Conservation (phyloP, 805 yeast species). For the Sugiyamaella marilandica region DNA sequence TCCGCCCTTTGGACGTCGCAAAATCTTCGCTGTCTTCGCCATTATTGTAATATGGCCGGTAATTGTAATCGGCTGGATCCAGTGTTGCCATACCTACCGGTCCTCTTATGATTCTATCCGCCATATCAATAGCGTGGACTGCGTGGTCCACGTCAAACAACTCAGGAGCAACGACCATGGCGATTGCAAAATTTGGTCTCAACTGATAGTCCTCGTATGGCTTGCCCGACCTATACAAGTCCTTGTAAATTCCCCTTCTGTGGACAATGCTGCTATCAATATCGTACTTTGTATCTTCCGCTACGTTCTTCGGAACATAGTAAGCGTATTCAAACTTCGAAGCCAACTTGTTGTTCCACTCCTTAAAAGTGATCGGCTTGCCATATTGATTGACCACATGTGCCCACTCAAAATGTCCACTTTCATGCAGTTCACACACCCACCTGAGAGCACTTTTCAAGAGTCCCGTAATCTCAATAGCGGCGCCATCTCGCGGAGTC, state of each 20-base stretch:
- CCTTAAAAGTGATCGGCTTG: conserved; percentile 46
- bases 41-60: conserved; percentile 83
- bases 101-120: conserved; percentile 74
- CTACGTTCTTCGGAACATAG: conserved; percentile 64
- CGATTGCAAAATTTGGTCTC: conserved; percentile 88
- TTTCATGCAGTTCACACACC: conserved; percentile 53
- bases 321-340: conserved; percentile 73
- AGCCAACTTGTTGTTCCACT: conserved; percentile 71
- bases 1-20: conserved; percentile 91
- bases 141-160: conserved; percentile 64
- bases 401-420: conserved; percentile 53
- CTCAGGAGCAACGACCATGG: conserved; percentile 94
- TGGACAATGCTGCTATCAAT: conserved; percentile 64
- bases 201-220: conserved; percentile 91
- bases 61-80: conserved; percentile 89
- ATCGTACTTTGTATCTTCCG: conserved; percentile 56
- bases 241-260: conserved; percentile 93
- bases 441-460: conserved; percentile 80
- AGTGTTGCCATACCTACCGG: conserved; percentile 89
- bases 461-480: conserved; percentile 84
- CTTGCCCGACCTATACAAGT: conserved; percentile 72
- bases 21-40: conserved; percentile 78
- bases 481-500: conserved; percentile 97
- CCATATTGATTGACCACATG: conserved; percentile 60
- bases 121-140: conserved; percentile 56